Evolutionary conservation across 106 monocot genomes (phyloP), one percentile per base, ranked within the genome.

Genomic region (Dioscorea zingiberensis): DNA sequence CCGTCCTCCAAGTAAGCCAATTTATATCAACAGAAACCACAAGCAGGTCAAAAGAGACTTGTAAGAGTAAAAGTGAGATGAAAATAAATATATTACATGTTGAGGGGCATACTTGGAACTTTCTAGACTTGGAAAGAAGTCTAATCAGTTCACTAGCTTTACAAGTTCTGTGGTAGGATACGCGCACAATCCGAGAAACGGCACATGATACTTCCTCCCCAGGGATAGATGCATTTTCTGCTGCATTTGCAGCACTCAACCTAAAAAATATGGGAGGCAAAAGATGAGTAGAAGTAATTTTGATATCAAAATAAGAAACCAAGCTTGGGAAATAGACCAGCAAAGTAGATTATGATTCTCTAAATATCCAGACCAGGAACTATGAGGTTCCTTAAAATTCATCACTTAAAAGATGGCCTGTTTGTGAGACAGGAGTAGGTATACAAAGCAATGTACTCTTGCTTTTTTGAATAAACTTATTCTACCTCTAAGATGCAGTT

Each of bases 51-150:
- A 38, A 38, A n/a, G n/a, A 10, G 10, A 38, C 38, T 38, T 38
- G 6, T 38, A 8, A 8, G 38, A 8, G 38, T 38, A 38, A 38
- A n/a, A 38, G 38, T 10, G 10, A 10, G 18, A 16, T 51, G 24
- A 27, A 27, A 8, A 29, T 25, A 62, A 68, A 65, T 67, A 71
- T 2, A 57, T 79, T 88, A 97, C 97, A 84, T 98, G 98, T 78
- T 82, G 78, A 65, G 86, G 78, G 62, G n/a, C n/a, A n/a, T 89
- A 98, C 62, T 77, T 93, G n/a, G 74, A 89, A 81, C 26, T 57
- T 46, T 66, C 68, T 79, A 63, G 54, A 67, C 10, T 24, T 59
- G n/a, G 46, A 73, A 25, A n/a, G n/a, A n/a, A 32, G 58, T 73
- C 54, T 54, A 44, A 27, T 58, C 25, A 38, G 68, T 54, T 69